phyloP scores from a whole-genome alignment of 768 basidiomycete genomes.

The Suillus plorans region DNA sequence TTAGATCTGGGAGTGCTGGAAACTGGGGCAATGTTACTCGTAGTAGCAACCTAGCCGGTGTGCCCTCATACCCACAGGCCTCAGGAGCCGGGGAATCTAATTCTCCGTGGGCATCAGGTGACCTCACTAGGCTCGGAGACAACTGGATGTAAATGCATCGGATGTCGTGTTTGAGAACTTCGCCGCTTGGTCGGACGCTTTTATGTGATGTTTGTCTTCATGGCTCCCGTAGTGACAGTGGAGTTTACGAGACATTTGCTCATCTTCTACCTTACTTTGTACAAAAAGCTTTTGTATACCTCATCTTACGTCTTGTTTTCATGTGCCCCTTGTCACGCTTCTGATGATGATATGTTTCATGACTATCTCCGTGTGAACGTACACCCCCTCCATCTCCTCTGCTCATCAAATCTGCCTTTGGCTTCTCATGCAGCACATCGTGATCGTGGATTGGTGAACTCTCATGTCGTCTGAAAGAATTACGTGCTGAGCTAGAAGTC shows the following conservation, averaged over 20 bases:
- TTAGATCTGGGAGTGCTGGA: conserved; percentile 76
- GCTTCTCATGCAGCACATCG: neutral
- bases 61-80: conserved; percentile 53
- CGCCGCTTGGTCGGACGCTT: conserved; percentile 47
- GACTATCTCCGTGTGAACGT: conserved; percentile 21
- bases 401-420: neutral
- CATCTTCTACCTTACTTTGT: conserved; percentile 15
- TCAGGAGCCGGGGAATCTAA: conserved; percentile 53
- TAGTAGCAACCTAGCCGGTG: conserved; percentile 48
- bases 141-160: conserved; percentile 36
- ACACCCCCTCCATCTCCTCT: neutral
- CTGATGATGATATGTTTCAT: conserved; percentile 43
- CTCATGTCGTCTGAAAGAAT: neutral
- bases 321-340: conserved; percentile 37
- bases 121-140: conserved; percentile 55
- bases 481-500: neutral
- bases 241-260: conserved; percentile 12
- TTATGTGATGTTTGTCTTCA: conserved; percentile 20
- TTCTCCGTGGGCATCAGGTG: conserved; percentile 60
- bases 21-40: conserved; percentile 72
- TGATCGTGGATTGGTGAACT: neutral
- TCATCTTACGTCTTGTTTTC: conserved; percentile 35
- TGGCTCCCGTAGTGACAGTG: conserved; percentile 13
- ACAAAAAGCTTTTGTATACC: conserved; percentile 23
- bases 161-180: conserved; percentile 26